These are phyloP conservation scores for Protostelium mycophagum DNA, from an alignment of 78 protist genomes.

Conservation along the genomic window DNA sequence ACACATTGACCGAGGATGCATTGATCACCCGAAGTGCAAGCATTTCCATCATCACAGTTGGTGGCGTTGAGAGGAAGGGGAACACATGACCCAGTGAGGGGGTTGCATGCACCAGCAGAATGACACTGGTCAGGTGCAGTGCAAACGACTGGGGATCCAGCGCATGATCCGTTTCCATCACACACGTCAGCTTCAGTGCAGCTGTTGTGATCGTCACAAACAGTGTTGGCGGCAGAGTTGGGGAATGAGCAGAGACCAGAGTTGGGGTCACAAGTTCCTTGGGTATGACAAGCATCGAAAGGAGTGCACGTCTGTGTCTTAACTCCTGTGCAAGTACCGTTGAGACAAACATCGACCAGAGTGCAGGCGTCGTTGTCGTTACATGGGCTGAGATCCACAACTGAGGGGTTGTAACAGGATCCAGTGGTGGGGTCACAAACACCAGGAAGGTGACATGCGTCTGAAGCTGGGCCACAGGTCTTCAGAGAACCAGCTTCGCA, in stretches of 20 bases:
- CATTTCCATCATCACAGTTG: slow-evolving; percentile 23
- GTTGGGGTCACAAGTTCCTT: background rate
- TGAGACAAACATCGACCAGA: background rate
- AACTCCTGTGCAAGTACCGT: background rate
- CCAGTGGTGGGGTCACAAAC: background rate
- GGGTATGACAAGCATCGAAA: background rate
- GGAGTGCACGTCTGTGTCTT: background rate
- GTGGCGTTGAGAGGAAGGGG: background rate
- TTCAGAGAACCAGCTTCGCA: background rate
- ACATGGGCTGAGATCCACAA: background rate
- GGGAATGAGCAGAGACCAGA: background rate
- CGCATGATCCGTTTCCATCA: background rate
- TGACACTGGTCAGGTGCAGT: background rate
- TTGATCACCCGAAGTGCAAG: slow-evolving; percentile 20
- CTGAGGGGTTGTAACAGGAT: background rate
- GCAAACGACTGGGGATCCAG: background rate
- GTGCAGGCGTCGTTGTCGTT: background rate
- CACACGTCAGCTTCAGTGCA: background rate
- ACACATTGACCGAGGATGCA: background rate
- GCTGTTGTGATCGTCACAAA: background rate
- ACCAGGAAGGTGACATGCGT: background rate
- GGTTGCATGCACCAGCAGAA: slow-evolving; percentile 10
- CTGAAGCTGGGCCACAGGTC: background rate
- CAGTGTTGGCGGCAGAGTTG: background rate
- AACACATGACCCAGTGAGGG: background rate